Percentiles rank a stretch among this genome's conserved stretches.
Evolutionary conservation across 2,329 filamentous ascomycete species (phyloP).

Genomic region (Xylariaceae sp.): DNA sequence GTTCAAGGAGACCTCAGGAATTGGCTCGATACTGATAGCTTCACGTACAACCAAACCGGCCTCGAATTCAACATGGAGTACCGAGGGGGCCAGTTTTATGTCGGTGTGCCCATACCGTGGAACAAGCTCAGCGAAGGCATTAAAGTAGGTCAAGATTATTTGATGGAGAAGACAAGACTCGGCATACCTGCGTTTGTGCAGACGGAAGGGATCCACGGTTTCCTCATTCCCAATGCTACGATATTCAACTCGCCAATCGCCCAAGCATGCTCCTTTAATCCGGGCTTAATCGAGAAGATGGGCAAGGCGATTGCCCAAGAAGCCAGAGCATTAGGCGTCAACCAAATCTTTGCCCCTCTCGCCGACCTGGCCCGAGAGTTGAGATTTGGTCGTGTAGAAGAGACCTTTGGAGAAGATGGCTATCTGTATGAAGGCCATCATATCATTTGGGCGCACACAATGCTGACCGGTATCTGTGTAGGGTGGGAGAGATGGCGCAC

Average conservation of each 20-base stretch:
- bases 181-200: slow-evolving; percentile 71
- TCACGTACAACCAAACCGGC: slow-evolving; percentile 62
- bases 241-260: slow-evolving; percentile 76
- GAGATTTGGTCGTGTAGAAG: slow-evolving; percentile 67
- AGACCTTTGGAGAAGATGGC: slow-evolving; percentile 65
- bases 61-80: slow-evolving; percentile 61
- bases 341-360: slow-evolving; percentile 67
- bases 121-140: slow-evolving; percentile 59
- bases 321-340: slow-evolving; percentile 61
- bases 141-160: slow-evolving; percentile 62
- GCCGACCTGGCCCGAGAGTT: slow-evolving; percentile 67
- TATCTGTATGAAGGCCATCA: slow-evolving; percentile 42
- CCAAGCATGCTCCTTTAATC: slow-evolving; percentile 67
- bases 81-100: slow-evolving; percentile 66
- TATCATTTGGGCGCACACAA: background rate
- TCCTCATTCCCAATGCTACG: slow-evolving; percentile 66
- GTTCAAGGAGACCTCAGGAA: slow-evolving; percentile 66
- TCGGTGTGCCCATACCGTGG: slow-evolving; percentile 61
- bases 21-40: slow-evolving; percentile 65
- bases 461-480: slow-evolving; percentile 17
- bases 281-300: slow-evolving; percentile 60
- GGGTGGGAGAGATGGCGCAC: slow-evolving; percentile 60
- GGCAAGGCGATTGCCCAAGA: slow-evolving; percentile 60
- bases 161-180: slow-evolving; percentile 59
- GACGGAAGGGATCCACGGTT: slow-evolving; percentile 69